phyloP scores from a whole-genome alignment of 2,329 filamentous ascomycete genomes.

The Orbilia ellipsospora region DNA sequence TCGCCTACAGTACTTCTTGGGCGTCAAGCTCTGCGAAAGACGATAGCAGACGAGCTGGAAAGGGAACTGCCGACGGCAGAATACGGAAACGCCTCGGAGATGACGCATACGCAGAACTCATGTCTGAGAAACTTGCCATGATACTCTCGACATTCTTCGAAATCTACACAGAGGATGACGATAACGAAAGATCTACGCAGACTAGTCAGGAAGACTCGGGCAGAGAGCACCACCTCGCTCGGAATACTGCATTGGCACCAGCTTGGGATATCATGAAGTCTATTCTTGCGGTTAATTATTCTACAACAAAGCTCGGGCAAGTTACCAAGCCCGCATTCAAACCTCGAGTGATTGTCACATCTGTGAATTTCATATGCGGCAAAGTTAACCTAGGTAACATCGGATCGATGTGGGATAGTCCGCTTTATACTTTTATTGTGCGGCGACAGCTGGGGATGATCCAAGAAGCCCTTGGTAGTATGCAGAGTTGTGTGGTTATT shows the following conservation, averaged over 20 bases:
- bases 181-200: constrained; percentile 61
- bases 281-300: constrained; percentile 77
- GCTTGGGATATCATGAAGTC: constrained; percentile 72
- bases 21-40: constrained; percentile 64
- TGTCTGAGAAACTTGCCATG: constrained; percentile 78
- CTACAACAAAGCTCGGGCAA: constrained; percentile 73
- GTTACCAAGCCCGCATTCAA: constrained; percentile 90
- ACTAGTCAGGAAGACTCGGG: constrained; percentile 76
- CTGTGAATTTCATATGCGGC: constrained; percentile 81
- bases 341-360: constrained; percentile 77
- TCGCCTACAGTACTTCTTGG: constrained; percentile 85
- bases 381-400: constrained; percentile 53
- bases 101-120: constrained; percentile 71
- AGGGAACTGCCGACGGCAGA: constrained; percentile 69
- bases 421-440: constrained; percentile 77
- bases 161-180: constrained; percentile 66
- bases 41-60: constrained; percentile 59
- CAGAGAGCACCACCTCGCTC: constrained; percentile 45
- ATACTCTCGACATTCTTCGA: constrained; percentile 81
- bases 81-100: constrained; percentile 77
- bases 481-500: constrained; percentile 86
- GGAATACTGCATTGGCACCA: constrained; percentile 23
- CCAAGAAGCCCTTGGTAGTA: constrained; percentile 82
- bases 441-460: constrained; percentile 83
- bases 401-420: constrained; percentile 70